Conservation (phyloP, 169 alveolate species). For the Theileria luwenshuni region DNA sequence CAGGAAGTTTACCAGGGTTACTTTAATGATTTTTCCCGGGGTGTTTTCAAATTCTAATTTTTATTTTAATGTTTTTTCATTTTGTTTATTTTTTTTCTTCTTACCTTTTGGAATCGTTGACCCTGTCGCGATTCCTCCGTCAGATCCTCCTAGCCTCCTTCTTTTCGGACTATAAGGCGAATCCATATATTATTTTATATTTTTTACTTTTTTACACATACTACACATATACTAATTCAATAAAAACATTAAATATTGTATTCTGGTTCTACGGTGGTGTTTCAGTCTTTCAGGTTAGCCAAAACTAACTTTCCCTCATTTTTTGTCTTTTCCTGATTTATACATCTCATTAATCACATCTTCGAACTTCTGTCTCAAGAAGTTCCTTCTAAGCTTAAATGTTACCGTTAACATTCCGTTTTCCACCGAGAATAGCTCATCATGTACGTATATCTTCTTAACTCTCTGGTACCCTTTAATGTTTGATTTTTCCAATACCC, state of each 20-base stretch:
- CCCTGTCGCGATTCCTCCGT: too few species aligned
- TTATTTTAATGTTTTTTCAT: background rate
- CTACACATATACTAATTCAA: background rate
- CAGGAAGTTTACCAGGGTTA: slow-evolving; percentile 70
- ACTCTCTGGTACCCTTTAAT: slow-evolving; percentile 78
- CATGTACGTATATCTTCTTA: slow-evolving; percentile 71
- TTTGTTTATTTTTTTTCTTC: background rate
- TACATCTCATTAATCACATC: slow-evolving; percentile 69
- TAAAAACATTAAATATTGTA: too few species aligned
- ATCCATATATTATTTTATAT: slow-evolving; percentile 1
- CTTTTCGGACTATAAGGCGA: slow-evolving; percentile 12
- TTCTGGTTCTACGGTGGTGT: too few species aligned
- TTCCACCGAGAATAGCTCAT: slow-evolving; percentile 75
- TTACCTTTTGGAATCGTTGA: background rate
- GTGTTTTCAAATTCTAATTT: slow-evolving; percentile 60
- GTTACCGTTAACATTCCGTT: slow-evolving; percentile 80
- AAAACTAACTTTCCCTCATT: too few species aligned
- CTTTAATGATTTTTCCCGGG: slow-evolving; percentile 72
- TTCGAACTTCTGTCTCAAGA: slow-evolving; percentile 60
- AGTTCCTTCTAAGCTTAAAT: slow-evolving; percentile 74
- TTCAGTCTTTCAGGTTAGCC: too few species aligned
- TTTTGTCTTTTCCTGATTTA: slow-evolving; percentile 9
- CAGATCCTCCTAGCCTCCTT: slow-evolving; percentile 8
- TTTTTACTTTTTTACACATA: background rate
- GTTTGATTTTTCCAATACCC: slow-evolving; percentile 60